phyloP scores from a whole-genome alignment of 306 rosid genomes.

The Vicia villosa region DNA sequence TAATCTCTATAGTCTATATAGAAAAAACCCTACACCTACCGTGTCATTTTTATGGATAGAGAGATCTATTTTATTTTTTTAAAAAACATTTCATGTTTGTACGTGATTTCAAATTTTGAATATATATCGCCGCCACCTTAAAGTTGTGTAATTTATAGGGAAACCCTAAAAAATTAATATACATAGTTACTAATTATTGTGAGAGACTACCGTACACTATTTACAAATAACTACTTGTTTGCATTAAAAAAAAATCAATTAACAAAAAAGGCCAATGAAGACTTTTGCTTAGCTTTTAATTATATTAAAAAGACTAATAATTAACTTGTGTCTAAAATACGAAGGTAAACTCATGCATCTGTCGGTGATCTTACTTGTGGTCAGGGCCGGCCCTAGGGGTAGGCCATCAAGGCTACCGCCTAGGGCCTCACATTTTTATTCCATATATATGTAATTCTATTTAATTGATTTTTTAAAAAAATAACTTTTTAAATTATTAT shows the following conservation, averaged over 20 bases:
- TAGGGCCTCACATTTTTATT: no score
- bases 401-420: no score
- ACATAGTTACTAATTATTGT: not conserved
- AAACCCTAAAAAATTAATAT: not conserved
- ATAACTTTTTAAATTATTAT: no score
- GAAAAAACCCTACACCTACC: not conserved
- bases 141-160: not conserved
- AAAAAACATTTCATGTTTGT: not conserved
- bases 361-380: not conserved
- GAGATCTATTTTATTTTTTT: not conserved
- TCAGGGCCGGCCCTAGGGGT: no score
- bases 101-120: not conserved
- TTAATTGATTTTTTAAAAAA: no score
- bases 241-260: not conserved
- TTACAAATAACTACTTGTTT: not conserved
- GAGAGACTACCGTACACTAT: not conserved
- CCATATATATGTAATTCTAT: no score
- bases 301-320: not conserved
- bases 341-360: not conserved
- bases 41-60: not conserved
- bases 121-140: not conserved
- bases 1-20: not conserved
- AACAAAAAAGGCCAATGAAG: not conserved
- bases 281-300: not conserved
- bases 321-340: not conserved